These are phyloP conservation scores for Plasmopara halstedii DNA, from an alignment of 352 stramenopile genomes.

Conservation along the genomic window DNA sequence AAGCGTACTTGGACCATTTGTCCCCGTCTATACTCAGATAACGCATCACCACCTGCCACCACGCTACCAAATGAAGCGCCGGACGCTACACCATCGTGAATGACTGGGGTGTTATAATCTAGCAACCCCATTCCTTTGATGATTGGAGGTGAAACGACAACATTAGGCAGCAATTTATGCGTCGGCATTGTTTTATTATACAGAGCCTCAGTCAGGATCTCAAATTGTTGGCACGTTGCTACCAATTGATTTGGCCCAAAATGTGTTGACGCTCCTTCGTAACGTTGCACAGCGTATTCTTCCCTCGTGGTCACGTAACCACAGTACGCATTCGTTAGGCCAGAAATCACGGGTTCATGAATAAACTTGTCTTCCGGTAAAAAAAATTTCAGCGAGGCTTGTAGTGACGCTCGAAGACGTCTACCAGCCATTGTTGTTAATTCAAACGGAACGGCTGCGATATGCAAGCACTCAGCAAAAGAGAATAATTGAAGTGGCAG, in stretches of 20 bases:
- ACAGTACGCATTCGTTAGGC: conserved; percentile 76
- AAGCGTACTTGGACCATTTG: conserved; percentile 55
- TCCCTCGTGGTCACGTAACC: conserved; percentile 82
- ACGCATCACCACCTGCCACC: conserved; percentile 32
- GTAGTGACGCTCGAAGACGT: conserved; percentile 41
- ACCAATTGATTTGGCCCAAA: conserved; percentile 82
- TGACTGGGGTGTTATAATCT: conserved; percentile 70
- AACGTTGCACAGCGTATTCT: conserved; percentile 81
- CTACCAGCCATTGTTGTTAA: conserved; percentile 79
- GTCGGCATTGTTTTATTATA: conserved; percentile 12
- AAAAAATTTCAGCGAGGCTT: conserved; percentile 18
- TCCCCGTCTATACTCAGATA: conserved; percentile 33
- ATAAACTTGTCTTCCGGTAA: conserved; percentile 5
- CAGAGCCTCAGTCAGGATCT: conserved; percentile 37
- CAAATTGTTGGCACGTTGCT: conserved; percentile 75
- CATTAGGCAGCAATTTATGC: not conserved
- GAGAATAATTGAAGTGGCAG: conserved; percentile 68
- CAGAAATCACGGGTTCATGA: conserved; percentile 56
- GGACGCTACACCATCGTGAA: conserved; percentile 51
- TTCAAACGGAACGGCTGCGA: conserved; percentile 78
- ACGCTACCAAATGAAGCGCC: conserved; percentile 47
- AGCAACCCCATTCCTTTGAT: conserved; percentile 58
- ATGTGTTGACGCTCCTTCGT: conserved; percentile 86
- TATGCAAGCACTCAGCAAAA: conserved; percentile 43
- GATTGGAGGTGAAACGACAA: conserved; percentile 24